Percentiles rank a stretch among this genome's conserved stretches.
Evolutionary conservation across 441 rosid genomes (phyloP).

Genomic region (Euphorbia celastroides): DNA sequence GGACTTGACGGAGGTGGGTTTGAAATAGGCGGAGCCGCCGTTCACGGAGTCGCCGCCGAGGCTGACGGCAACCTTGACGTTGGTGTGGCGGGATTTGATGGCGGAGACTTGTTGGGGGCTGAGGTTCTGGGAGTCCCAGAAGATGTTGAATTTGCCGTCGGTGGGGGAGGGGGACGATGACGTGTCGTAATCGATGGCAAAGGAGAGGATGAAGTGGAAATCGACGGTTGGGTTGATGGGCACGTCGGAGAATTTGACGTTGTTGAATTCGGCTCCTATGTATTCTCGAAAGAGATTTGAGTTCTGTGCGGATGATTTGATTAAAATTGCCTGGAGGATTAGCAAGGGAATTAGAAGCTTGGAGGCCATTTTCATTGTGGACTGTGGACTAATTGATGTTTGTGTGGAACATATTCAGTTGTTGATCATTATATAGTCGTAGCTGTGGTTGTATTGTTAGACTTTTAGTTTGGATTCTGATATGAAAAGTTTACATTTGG

Average conservation of each 20-base stretch:
- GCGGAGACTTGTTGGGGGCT: slow-evolving; percentile 3
- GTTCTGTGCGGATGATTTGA: slow-evolving; percentile 7
- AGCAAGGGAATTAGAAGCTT: background rate
- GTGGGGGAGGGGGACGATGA: slow-evolving; percentile 3
- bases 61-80: slow-evolving; percentile 15
- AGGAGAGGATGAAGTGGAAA: slow-evolving; percentile 14
- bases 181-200: slow-evolving; percentile 9
- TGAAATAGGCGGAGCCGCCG: background rate
- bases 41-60: slow-evolving; percentile 7
- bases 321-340: background rate
- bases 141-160: slow-evolving; percentile 12
- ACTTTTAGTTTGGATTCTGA: background rate
- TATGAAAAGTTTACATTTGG: background rate
- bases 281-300: slow-evolving; percentile 13
- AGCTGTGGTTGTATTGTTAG: background rate
- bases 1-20: slow-evolving; percentile 7
- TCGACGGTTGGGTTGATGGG: slow-evolving; percentile 11
- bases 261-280: slow-evolving; percentile 17
- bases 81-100: background rate
- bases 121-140: slow-evolving; percentile 10
- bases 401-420: background rate
- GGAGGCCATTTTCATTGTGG: slow-evolving; percentile 4
- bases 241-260: slow-evolving; percentile 15
- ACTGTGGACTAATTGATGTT: background rate
- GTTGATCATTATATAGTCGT: background rate